Evolutionary conservation across 495 filamentous ascomycete genomes (phyloP).

Genomic region (Melanomma pulvis-pyrius): DNA sequence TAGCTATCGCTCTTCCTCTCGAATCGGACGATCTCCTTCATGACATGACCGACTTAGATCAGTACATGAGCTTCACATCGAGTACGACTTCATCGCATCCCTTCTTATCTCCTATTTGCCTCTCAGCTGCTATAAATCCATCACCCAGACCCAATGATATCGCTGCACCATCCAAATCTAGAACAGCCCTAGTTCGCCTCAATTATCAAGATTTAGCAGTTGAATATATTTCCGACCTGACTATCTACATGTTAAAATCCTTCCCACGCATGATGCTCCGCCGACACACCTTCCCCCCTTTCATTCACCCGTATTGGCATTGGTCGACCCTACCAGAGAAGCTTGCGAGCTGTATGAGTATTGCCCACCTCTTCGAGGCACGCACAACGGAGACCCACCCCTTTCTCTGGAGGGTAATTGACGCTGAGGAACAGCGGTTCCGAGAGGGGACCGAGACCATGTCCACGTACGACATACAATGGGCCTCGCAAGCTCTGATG

Average conservation of each 20-base stretch:
- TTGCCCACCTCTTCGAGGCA: background rate
- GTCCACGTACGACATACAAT: background rate
- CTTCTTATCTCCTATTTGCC: no score
- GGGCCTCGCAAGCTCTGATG: background rate
- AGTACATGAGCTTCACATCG: background rate
- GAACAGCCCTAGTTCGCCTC: background rate
- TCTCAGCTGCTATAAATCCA: no score
- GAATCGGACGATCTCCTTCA: no score
- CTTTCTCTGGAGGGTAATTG: background rate
- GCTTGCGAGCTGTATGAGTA: background rate
- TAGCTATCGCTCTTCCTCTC: no score
- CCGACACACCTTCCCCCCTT: background rate
- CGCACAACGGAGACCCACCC: background rate
- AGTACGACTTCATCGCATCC: background rate
- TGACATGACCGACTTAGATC: background rate
- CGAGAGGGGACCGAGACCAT: background rate
- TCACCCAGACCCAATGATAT: background rate
- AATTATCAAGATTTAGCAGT: background rate
- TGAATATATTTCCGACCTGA: background rate
- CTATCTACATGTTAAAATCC: background rate
- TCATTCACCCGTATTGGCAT: constrained; percentile 11
- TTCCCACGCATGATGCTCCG: background rate
- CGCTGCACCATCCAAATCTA: background rate
- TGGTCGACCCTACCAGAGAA: background rate
- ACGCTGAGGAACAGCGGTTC: background rate